Conservation (phyloP, 768 basidiomycete species). For the Naganishia randhawae region DNA sequence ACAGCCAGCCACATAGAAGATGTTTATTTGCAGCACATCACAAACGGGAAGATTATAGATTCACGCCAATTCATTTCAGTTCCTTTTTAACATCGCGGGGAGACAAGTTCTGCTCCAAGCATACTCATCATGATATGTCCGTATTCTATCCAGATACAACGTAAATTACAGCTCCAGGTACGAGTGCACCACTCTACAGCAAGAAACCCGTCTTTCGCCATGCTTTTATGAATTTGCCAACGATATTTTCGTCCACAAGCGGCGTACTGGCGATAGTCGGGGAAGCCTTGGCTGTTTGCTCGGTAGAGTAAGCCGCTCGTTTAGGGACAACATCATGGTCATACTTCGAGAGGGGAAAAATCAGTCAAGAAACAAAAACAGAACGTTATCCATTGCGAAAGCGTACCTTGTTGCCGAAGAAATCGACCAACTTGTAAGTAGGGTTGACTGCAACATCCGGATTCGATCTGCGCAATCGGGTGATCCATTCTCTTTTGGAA, state of each 20-base stretch:
- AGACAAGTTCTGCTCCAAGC: too few species aligned
- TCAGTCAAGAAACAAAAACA: background rate
- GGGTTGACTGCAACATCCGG: constrained; percentile 53
- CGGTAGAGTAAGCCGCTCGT: constrained; percentile 1
- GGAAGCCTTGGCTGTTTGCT: constrained; percentile 10
- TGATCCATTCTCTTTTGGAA: constrained; percentile 51
- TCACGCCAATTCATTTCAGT: too few species aligned
- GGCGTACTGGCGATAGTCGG: constrained; percentile 11
- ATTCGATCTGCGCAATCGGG: constrained; percentile 50
- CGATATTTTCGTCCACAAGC: constrained; percentile 20
- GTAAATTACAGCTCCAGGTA: background rate
- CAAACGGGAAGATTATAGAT: too few species aligned
- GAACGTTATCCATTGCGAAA: background rate
- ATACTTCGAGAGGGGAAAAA: background rate
- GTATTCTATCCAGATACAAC: background rate
- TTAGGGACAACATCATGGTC: constrained; percentile 19
- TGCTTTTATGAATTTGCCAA: constrained; percentile 19
- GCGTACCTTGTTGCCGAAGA: constrained; percentile 31
- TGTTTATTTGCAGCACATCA: too few species aligned
- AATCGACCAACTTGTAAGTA: constrained; percentile 53
- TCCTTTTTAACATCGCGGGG: too few species aligned
- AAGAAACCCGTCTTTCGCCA: constrained; percentile 22
- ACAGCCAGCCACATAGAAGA: too few species aligned
- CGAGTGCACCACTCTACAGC: background rate
- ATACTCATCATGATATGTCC: background rate